Conservation (phyloP, 2,329 filamentous ascomycete genomes). For the Colletotrichum sp. region DNA sequence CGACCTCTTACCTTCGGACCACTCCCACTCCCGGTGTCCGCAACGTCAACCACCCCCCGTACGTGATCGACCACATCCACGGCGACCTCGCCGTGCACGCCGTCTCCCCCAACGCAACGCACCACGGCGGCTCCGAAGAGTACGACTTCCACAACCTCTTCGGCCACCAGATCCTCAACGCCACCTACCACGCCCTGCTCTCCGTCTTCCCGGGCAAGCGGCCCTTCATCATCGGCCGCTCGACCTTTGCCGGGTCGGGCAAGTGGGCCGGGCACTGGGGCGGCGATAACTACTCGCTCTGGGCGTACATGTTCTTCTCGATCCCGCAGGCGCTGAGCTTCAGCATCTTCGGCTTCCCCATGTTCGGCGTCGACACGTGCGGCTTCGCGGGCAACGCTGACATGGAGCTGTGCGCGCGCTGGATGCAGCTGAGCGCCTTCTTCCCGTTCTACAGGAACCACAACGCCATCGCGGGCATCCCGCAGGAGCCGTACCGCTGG, state of each 20-base stretch:
- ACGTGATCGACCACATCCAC: constrained; percentile 75
- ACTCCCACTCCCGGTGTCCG: constrained; percentile 67
- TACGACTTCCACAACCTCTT: constrained; percentile 87
- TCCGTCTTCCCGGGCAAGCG: constrained; percentile 69
- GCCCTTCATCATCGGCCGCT: constrained; percentile 84
- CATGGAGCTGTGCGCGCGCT: constrained; percentile 74
- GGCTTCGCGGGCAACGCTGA: constrained; percentile 73
- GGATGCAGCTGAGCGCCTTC: constrained; percentile 77
- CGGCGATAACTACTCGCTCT: constrained; percentile 74
- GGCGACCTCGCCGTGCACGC: constrained; percentile 77
- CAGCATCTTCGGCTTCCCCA: constrained; percentile 73
- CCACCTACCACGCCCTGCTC: constrained; percentile 75
- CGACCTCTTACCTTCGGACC: constrained; percentile 42
- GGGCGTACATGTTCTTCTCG: constrained; percentile 76
- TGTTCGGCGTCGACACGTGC: constrained; percentile 76
- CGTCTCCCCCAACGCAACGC: constrained; percentile 78
- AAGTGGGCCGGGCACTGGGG: constrained; percentile 84
- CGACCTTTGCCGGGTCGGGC: constrained; percentile 80
- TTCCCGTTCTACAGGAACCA: constrained; percentile 84
- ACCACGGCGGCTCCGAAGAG: constrained; percentile 73
- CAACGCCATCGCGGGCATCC: constrained; percentile 63
- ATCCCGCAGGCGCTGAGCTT: constrained; percentile 82
- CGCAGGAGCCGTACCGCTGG: constrained; percentile 79
- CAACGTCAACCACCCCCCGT: constrained; percentile 76
- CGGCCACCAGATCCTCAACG: constrained; percentile 76